Conservation (phyloP, 805 yeast species). For the Wickerhamiella hasegawae region DNA sequence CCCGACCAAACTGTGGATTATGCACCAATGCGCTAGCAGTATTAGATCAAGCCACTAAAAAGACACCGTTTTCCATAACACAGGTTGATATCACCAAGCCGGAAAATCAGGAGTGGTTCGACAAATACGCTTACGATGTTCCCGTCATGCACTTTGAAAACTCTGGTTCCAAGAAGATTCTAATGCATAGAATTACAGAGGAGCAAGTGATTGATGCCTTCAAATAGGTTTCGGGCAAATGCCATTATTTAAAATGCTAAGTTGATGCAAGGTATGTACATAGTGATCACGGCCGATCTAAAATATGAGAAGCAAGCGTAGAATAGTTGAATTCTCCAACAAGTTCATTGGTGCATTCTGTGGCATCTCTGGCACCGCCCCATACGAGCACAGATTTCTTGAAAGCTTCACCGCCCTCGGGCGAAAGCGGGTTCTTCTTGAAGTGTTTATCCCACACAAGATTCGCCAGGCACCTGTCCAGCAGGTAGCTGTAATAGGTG, state of each 20-base stretch:
- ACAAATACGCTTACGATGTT: slow-evolving; percentile 24
- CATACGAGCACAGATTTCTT: slow-evolving; percentile 57
- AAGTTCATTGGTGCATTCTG: slow-evolving; percentile 77
- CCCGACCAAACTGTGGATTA: slow-evolving; percentile 24
- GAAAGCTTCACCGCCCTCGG: slow-evolving; percentile 62
- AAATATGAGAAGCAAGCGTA: too few relatives aligned
- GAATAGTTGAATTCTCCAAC: too few relatives aligned
- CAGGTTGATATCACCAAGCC: slow-evolving; percentile 22
- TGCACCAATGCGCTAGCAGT: slow-evolving; percentile 21
- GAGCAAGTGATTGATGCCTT: slow-evolving; percentile 4
- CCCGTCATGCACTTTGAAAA: slow-evolving; percentile 20
- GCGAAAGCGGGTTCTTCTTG: slow-evolving; percentile 48
- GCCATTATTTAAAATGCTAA: too few relatives aligned
- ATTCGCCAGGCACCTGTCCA: slow-evolving; percentile 86
- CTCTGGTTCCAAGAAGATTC: slow-evolving; percentile 6
- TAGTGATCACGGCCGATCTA: too few relatives aligned
- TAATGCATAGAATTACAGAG: slow-evolving; percentile 18
- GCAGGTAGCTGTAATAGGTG: slow-evolving; percentile 76
- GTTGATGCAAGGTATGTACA: too few relatives aligned
- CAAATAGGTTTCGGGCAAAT: too few relatives aligned
- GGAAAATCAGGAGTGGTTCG: slow-evolving; percentile 21
- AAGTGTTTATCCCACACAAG: slow-evolving; percentile 69
- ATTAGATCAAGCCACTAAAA: slow-evolving; percentile 9
- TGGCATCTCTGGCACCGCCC: slow-evolving; percentile 90
- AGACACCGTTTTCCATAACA: slow-evolving; percentile 9